Conservation (phyloP, 306 rosid genomes). For the Echinosophora koreensis region DNA sequence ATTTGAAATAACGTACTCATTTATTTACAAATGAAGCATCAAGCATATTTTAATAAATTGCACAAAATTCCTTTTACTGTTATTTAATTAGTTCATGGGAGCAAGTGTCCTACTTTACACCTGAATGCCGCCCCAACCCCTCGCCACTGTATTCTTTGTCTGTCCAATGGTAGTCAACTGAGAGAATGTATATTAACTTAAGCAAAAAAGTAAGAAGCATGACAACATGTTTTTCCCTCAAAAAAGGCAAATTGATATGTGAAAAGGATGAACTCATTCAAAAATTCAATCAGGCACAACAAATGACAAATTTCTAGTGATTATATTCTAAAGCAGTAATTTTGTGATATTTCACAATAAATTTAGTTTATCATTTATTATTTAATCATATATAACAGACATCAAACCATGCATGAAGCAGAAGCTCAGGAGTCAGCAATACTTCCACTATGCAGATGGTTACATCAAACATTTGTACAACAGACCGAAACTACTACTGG, state of each 20-base stretch:
- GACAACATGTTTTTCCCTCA: not conserved
- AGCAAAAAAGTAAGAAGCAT: slow-evolving; percentile 22
- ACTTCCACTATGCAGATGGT: slow-evolving; percentile 15
- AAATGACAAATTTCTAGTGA: slow-evolving; percentile 16
- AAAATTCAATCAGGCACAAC: slow-evolving; percentile 21
- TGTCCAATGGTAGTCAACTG: slow-evolving; percentile 14
- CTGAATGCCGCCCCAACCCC: not conserved
- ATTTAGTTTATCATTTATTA: slow-evolving; percentile 26
- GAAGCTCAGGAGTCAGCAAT: slow-evolving; percentile 9
- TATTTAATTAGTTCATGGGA: slow-evolving; percentile 32
- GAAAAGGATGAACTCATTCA: slow-evolving; percentile 12
- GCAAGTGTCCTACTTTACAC: slow-evolving; percentile 14
- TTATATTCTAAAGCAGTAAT: not conserved
- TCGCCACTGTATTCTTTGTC: slow-evolving; percentile 22
- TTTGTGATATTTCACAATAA: slow-evolving; percentile 14
- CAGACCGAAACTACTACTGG: slow-evolving; percentile 15
- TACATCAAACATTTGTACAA: slow-evolving; percentile 27
- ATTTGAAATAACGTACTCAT: slow-evolving; percentile 11
- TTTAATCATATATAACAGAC: slow-evolving; percentile 10
- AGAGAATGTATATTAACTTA: slow-evolving; percentile 17
- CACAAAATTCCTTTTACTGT: slow-evolving; percentile 12
- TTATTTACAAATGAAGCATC: slow-evolving; percentile 36
- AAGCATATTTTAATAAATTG: slow-evolving; percentile 33
- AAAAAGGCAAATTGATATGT: slow-evolving; percentile 8
- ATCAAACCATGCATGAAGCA: slow-evolving; percentile 36